Evolutionary conservation across 352 stramenopile genomes (phyloP).

Genomic region (Phytophthora fragariae): DNA sequence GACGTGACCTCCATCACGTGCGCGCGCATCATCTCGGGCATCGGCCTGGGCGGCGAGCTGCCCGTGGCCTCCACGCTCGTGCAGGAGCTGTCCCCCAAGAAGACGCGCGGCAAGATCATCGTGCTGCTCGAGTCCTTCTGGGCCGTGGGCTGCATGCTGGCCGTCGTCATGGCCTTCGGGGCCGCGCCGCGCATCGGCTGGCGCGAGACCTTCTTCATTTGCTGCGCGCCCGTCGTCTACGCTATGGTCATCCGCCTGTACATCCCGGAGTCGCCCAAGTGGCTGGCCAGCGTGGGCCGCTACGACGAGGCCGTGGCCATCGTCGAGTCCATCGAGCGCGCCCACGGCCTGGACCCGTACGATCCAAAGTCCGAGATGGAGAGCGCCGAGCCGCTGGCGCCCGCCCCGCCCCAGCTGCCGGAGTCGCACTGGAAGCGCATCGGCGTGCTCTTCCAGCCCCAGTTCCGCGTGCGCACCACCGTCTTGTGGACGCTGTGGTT

Average conservation of each 20-base stretch:
- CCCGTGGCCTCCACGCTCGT: slow-evolving; percentile 66
- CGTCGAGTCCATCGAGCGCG: slow-evolving; percentile 63
- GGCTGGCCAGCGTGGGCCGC: slow-evolving; percentile 70
- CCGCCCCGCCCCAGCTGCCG: slow-evolving; percentile 34
- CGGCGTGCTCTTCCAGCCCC: slow-evolving; percentile 56
- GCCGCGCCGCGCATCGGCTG: slow-evolving; percentile 61
- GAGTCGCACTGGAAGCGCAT: slow-evolving; percentile 64
- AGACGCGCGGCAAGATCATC: slow-evolving; percentile 69
- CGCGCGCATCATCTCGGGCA: slow-evolving; percentile 69
- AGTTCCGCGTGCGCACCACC: slow-evolving; percentile 60
- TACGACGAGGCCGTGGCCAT: slow-evolving; percentile 66
- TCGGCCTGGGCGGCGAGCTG: slow-evolving; percentile 71
- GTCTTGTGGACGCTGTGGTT: slow-evolving; percentile 79
- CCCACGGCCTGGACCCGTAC: slow-evolving; percentile 51
- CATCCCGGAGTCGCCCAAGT: slow-evolving; percentile 78
- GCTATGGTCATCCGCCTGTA: slow-evolving; percentile 55
- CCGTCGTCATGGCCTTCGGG: slow-evolving; percentile 57
- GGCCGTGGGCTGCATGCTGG: slow-evolving; percentile 67
- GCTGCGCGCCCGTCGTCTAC: slow-evolving; percentile 61
- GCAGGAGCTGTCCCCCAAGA: slow-evolving; percentile 65
- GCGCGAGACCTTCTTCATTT: slow-evolving; percentile 69
- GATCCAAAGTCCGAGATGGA: slow-evolving; percentile 52
- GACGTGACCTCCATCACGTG: slow-evolving; percentile 62
- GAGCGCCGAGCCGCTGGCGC: slow-evolving; percentile 18
- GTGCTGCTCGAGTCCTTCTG: slow-evolving; percentile 76